Evolutionary conservation across 345 rosid species (phyloP), one percentile per base, ranked within the genome.

Genomic region (Barbarea vulgaris): DNA sequence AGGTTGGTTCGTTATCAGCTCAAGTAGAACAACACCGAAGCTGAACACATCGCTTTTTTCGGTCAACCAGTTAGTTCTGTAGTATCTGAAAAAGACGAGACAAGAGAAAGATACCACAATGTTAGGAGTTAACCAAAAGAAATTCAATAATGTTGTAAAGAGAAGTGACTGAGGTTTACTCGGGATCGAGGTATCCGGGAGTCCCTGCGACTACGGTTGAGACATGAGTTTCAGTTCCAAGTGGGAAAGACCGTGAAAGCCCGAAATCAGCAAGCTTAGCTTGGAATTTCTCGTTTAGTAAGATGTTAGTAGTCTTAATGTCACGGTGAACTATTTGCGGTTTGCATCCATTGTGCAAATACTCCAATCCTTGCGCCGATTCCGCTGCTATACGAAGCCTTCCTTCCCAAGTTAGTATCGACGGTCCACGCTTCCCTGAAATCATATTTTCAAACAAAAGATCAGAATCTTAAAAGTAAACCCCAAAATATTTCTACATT

Each of bases 211-310:
- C 83, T 9, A 65, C 30, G 25, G 89, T 79, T 4, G 84, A 57
- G 52, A 82, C 81, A 69, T 39, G 80, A 28, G 78, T 79, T 1
- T 72, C 78, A 8, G 65, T 79, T 42, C 82, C 87, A 34, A 74
- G 62, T 24, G 85, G 78, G 48, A 84, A 79, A 64, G 80, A 67
- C 56, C 79, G 79, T 9, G 93, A 89, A 8, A 87, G 72, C 33
- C 91, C 91, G 59, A 89, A 89, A 73, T 89, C 91, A 1, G 89
- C 80, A 24, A 89, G 81, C 69, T 87, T 89, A 30, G 89, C 93
- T 75, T 84, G 84, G 41, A 87, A 81, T 64, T 81, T 81, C 21
- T 87, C 84, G 64, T 82, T 81, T 48, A 87, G 48, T 41, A 87
- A 84, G 47, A 87, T 87, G 82, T 87, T 87, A 9, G 82, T 81